Evolutionary conservation across 768 basidiomycete genomes (phyloP).

Genomic region (Phylloporus arenicola): DNA sequence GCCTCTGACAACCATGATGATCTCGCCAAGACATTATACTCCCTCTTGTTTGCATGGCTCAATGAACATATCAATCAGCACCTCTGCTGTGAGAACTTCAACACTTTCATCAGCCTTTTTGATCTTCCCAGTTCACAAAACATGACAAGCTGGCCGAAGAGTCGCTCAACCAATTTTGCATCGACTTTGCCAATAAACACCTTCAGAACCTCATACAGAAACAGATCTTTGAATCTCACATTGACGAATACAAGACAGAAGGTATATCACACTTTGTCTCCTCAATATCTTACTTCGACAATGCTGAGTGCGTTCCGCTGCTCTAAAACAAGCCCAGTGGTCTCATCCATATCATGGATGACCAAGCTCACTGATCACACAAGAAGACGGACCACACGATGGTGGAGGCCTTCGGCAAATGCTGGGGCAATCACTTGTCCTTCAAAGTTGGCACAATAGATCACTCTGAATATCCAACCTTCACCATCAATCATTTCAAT

Average conservation of each 20-base stretch:
- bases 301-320: slow-evolving; percentile 80
- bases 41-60: too few species aligned
- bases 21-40: slow-evolving; percentile 85
- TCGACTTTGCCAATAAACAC: slow-evolving; percentile 95
- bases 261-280: too few species aligned
- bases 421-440: slow-evolving; percentile 89
- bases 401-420: slow-evolving; percentile 89
- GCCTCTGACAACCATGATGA: slow-evolving; percentile 92
- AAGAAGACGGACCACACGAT: slow-evolving; percentile 91
- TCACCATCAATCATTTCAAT: slow-evolving; percentile 89
- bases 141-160: slow-evolving; percentile 74
- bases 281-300: too few species aligned
- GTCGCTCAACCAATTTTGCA: slow-evolving; percentile 92
- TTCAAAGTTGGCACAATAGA: slow-evolving; percentile 81
- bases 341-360: slow-evolving; percentile 95
- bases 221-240: too few species aligned
- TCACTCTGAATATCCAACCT: slow-evolving; percentile 74
- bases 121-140: slow-evolving; percentile 94
- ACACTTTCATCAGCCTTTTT: slow-evolving; percentile 87
- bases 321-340: slow-evolving; percentile 85
- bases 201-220: too few species aligned
- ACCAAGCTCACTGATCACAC: too few species aligned
- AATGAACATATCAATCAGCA: too few species aligned
- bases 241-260: too few species aligned
- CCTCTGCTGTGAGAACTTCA: slow-evolving; percentile 89